Conservation (phyloP, 495 filamentous ascomycete genomes). For the Penicillium canariense region DNA sequence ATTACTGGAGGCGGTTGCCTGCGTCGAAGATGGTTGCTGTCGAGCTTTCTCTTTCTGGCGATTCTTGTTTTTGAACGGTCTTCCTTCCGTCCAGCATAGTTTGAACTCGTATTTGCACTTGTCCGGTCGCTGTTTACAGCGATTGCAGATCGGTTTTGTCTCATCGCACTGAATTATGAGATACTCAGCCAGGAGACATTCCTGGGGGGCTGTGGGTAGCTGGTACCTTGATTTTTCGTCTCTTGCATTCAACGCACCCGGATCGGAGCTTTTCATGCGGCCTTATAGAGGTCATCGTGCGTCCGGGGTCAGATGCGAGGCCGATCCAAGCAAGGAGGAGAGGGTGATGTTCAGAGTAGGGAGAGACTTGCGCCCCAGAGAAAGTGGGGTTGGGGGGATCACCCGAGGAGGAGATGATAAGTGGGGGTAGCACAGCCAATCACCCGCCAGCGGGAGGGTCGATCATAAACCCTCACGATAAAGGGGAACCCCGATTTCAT, state of each 20-base stretch:
- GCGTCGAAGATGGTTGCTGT: background rate
- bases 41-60: background rate
- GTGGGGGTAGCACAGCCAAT: background rate
- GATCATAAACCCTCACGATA: background rate
- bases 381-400: constrained; percentile 2
- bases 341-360: background rate
- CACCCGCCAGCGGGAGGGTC: background rate
- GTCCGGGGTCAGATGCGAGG: background rate
- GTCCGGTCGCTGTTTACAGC: constrained; percentile 9
- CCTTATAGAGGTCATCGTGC: background rate
- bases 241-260: background rate
- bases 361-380: background rate
- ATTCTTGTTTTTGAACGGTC: constrained; percentile 8
- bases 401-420: background rate
- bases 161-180: constrained; percentile 6
- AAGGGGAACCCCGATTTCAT: background rate
- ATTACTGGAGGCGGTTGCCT: background rate
- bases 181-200: background rate
- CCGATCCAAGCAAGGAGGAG: background rate
- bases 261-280: background rate
- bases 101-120: constrained; percentile 14
- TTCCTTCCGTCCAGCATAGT: constrained; percentile 9
- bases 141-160: constrained; percentile 3
- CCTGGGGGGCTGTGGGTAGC: background rate
- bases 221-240: background rate